Percentiles rank a stretch among this genome's conserved stretches.
Conservation (phyloP, 345 rosid genomes). For the Sonneratia alba region DNA sequence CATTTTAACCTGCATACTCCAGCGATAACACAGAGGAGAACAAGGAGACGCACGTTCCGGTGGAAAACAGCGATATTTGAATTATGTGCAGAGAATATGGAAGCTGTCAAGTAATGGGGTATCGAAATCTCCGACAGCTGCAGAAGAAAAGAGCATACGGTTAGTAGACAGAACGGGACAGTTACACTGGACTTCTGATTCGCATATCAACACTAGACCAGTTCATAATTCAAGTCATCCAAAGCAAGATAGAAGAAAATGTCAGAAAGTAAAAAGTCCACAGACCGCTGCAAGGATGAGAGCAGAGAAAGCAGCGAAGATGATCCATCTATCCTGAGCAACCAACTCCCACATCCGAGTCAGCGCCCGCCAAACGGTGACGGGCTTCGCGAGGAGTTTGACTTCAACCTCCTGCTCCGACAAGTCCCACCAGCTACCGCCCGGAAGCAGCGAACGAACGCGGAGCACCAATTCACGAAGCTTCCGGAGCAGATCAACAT, state of each 20-base stretch:
- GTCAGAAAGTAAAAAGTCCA: not conserved
- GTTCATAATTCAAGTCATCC: not conserved
- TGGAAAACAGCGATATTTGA: conserved; percentile 63
- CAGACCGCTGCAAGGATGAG: conserved; percentile 75
- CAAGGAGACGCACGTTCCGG: conserved; percentile 55
- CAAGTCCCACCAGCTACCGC: conserved; percentile 93
- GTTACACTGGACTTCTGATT: not conserved
- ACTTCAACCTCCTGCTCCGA: conserved; percentile 57
- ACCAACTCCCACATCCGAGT: conserved; percentile 84
- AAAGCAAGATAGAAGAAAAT: not conserved
- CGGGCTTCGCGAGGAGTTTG: conserved; percentile 59
- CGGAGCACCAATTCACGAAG: conserved; percentile 39
- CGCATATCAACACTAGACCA: not conserved
- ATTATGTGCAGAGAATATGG: conserved; percentile 81
- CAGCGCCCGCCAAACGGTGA: conserved; percentile 76
- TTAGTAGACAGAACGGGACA: not conserved
- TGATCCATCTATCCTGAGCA: conserved; percentile 77
- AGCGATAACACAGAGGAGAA: conserved; percentile 56
- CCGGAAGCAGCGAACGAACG: conserved; percentile 57
- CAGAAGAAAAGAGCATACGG: conserved; percentile 5
- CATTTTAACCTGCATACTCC: conserved; percentile 96
- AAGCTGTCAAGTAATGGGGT: conserved; percentile 93
- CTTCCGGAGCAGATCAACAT: conserved; percentile 30
- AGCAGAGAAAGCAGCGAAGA: conserved; percentile 71
- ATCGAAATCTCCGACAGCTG: conserved; percentile 83